Conservation (phyloP, 2,329 filamentous ascomycete genomes). For the Sporothrix mexicana region DNA sequence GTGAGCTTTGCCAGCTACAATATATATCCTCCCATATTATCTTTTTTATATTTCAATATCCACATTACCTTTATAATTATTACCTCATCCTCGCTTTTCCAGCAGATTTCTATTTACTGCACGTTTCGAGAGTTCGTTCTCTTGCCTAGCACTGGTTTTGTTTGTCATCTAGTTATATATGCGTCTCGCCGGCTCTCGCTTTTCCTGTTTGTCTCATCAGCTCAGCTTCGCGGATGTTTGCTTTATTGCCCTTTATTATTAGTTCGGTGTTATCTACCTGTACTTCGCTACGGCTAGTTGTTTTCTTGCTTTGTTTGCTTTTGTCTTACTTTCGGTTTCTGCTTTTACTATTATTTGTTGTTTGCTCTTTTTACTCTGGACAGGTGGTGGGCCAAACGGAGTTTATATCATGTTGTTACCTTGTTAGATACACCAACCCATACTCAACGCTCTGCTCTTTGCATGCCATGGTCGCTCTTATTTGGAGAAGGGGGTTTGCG, state of each 20-base stretch:
- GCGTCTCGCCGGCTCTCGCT: not conserved
- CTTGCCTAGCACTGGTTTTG: too few relatives aligned
- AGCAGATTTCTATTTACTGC: not conserved
- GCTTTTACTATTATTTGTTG: slow-evolving; percentile 4
- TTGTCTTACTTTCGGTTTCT: not conserved
- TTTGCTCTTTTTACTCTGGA: not conserved
- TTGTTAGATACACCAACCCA: slow-evolving; percentile 29
- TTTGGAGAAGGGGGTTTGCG: not conserved
- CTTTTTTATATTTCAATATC: not conserved
- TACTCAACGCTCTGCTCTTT: slow-evolving; percentile 17
- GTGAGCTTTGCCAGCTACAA: not conserved
- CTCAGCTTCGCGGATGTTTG: not conserved
- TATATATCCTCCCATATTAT: not conserved
- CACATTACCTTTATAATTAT: not conserved
- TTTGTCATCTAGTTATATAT: slow-evolving; percentile 18
- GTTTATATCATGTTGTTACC: slow-evolving; percentile 28
- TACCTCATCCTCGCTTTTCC: not conserved
- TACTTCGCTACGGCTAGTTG: slow-evolving; percentile 5
- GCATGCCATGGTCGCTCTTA: slow-evolving; percentile 26
- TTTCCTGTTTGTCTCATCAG: not conserved
- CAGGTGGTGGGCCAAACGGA: slow-evolving; percentile 25
- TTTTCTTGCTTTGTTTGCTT: not conserved
- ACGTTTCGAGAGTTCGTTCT: not conserved
- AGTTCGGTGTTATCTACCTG: slow-evolving; percentile 9
- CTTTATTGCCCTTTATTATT: not conserved